phyloP scores from a whole-genome alignment of 2,329 filamentous ascomycete genomes.

The Trichoderma semiorbis region DNA sequence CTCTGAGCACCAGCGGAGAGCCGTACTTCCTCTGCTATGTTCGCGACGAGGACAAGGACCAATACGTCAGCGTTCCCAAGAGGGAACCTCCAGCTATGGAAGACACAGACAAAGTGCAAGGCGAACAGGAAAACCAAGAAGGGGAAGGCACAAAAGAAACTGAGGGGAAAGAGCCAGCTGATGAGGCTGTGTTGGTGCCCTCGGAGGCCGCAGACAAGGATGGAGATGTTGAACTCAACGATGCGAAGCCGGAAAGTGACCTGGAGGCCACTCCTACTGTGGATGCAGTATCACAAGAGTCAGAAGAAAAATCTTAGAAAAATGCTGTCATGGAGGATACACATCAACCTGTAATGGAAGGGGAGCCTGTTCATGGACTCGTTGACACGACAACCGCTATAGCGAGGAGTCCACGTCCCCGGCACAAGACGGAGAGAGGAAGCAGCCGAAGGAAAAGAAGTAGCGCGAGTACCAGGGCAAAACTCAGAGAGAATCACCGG shows the following conservation, averaged over 20 bases:
- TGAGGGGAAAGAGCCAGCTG: neutral
- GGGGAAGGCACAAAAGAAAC: neutral
- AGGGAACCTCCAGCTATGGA: slow-evolving; percentile 28
- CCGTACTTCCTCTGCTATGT: slow-evolving; percentile 84
- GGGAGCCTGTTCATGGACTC: neutral
- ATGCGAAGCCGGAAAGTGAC: neutral
- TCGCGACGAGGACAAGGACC: slow-evolving; percentile 59
- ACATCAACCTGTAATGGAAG: neutral
- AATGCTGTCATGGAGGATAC: neutral
- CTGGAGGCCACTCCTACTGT: neutral
- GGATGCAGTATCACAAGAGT: neutral
- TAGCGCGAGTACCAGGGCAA: neutral
- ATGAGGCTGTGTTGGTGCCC: neutral
- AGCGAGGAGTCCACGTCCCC: neutral
- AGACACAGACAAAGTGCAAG: slow-evolving; percentile 14
- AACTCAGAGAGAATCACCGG: neutral
- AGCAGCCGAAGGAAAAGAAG: neutral
- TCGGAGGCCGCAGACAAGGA: slow-evolving; percentile 24
- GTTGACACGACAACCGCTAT: neutral
- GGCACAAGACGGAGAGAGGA: neutral
- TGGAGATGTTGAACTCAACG: slow-evolving; percentile 24
- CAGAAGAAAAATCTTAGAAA: neutral
- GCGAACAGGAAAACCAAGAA: neutral
- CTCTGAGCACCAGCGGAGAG: slow-evolving; percentile 65
- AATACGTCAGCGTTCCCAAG: slow-evolving; percentile 47